These are phyloP conservation scores for Sonneratia caseolaris DNA, from an alignment of 345 rosid species.

Conservation along the genomic window DNA sequence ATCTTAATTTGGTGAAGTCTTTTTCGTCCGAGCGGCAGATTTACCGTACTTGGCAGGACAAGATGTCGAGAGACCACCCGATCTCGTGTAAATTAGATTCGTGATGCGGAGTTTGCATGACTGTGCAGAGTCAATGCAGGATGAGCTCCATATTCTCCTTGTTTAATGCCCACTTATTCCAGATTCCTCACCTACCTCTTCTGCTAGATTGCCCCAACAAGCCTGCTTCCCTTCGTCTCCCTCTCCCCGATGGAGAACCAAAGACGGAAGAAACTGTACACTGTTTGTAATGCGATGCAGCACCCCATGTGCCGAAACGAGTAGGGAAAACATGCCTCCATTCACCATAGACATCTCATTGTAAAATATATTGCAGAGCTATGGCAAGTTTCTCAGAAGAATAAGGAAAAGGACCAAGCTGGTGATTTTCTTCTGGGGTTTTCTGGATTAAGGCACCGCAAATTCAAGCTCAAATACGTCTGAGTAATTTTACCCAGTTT, in stretches of 20 bases:
- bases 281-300: too few species aligned
- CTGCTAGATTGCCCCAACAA: background rate
- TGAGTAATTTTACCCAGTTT: too few species aligned
- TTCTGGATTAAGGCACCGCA: too few species aligned
- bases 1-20: background rate
- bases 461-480: too few species aligned
- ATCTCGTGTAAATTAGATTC: background rate
- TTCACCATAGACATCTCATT: too few species aligned
- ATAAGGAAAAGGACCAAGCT: too few species aligned
- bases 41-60: background rate
- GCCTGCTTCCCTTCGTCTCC: background rate
- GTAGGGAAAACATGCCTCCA: too few species aligned
- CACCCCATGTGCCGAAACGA: too few species aligned
- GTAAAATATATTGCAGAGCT: too few species aligned
- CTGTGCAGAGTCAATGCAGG: conserved; percentile 3
- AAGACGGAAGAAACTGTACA: background rate
- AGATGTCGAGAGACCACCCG: too few species aligned
- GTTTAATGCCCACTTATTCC: background rate
- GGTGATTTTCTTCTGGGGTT: too few species aligned
- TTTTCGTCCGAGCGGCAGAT: background rate
- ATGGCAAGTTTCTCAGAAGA: too few species aligned
- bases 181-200: background rate
- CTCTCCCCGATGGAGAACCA: background rate
- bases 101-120: background rate
- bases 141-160: background rate